Percentiles rank a stretch among this genome's conserved stretches.
These are phyloP conservation scores for Oryza glumipatula DNA, from an alignment of 176 grass and related monocot genomes.

Conservation along the genomic window DNA sequence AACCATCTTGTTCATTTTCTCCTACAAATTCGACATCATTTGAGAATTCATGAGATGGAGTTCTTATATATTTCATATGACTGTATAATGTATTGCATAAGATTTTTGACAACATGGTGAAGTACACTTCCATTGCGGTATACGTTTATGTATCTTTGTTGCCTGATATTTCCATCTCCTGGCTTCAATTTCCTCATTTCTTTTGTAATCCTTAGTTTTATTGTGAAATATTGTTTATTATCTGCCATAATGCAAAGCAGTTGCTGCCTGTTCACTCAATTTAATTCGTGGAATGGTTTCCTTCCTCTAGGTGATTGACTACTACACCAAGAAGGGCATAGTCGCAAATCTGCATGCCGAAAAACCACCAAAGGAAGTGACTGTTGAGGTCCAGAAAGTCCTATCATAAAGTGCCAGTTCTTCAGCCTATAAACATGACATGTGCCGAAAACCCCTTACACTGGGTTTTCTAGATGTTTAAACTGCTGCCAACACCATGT, in stretches of 20 bases:
- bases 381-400: conserved; percentile 67
- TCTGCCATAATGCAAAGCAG: not conserved
- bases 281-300: conserved; percentile 32
- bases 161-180: not conserved
- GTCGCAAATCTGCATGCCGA: conserved; percentile 78
- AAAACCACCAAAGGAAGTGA: conserved; percentile 83
- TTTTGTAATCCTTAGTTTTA: not conserved
- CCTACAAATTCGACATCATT: not conserved
- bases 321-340: conserved; percentile 80
- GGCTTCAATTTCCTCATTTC: not conserved
- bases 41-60: not conserved
- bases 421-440: conserved; percentile 31
- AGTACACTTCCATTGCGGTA: not conserved
- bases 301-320: conserved; percentile 73
- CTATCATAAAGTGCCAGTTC: conserved; percentile 53
- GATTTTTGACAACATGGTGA: not conserved
- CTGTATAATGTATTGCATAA: not conserved
- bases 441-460: conserved; percentile 37
- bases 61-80: not conserved
- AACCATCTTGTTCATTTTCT: not conserved
- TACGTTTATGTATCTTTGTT: not conserved
- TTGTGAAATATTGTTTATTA: not conserved
- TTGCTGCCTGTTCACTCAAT: not conserved
- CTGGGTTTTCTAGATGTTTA: conserved; percentile 44
- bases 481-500: conserved; percentile 33